Base-by-base conservation (phyloP, 768 basidiomycete genomes). In the Chlorophyllum brunneum region DNA sequence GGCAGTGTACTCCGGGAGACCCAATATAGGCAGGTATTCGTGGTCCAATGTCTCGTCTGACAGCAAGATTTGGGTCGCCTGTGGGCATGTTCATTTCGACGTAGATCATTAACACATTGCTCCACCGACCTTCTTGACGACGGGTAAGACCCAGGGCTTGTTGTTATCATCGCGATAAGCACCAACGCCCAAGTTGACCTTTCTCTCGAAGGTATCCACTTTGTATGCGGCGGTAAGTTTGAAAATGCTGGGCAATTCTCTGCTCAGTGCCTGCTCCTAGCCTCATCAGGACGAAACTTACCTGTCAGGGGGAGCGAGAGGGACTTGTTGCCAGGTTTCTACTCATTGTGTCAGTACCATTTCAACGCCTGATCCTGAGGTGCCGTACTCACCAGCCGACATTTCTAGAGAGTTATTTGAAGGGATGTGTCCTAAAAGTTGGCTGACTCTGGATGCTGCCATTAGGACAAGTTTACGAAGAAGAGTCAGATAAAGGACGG, bases 81-180 rank as follows among this genome's bases (percentile, higher is more conserved):
- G 54, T 33, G 13, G 3, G 48, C 44, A n/a, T 20, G 27, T 7
- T n/a, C n/a, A n/a, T n/a, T n/a, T n/a, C n/a, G n/a, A n/a, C n/a
- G n/a, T n/a, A 47, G 27, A 43, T 24, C 27, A 13, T 29, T 13
- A n/a, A 16, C n/a, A 51, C 23, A 31, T 31, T 31, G 6, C 9
- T n/a, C 40, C 24, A 44, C 59, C 57, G 54, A 88, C 92, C 80
- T 91, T 92, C 68, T 86, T 89, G 11, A 97, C 86, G 24, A 92
- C 91, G 18, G 93, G 93, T 23, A 97, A 80, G 22, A 95, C 82
- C 91, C 92, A 97, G 11, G 93, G 87, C 70, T 88, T 95, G 68
- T 78, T 82, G 61, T 89, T 67, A 60, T 93, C 80, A 62, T 95
- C 94, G 59, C 93, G 80, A 67, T 97, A 97, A 6, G 93, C 94